Percentiles rank a stretch among this genome's conserved stretches.
Evolutionary conservation across 1,284 basidiomycete genomes (phyloP).

Genomic region (Ustilago crameri): DNA sequence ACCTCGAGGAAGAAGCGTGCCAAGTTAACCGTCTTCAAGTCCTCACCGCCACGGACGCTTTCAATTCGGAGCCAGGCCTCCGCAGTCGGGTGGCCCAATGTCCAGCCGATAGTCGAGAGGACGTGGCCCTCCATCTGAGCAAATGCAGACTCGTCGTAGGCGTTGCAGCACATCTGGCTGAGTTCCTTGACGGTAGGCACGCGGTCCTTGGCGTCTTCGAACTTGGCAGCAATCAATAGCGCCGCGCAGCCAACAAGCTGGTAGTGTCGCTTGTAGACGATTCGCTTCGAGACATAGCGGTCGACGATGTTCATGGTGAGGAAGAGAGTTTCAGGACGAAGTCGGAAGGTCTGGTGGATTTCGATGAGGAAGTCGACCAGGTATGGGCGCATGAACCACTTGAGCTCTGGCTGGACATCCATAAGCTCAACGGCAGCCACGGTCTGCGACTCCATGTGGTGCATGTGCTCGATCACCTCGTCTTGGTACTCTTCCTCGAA

Average conservation of each 20-base stretch:
- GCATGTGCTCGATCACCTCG: slow-evolving; percentile 92
- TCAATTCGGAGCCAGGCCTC: slow-evolving; percentile 89
- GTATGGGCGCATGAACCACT: slow-evolving; percentile 89
- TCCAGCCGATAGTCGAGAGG: slow-evolving; percentile 94
- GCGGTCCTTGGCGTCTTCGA: slow-evolving; percentile 98
- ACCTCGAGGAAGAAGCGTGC: slow-evolving; percentile 98
- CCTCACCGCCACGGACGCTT: slow-evolving; percentile 73
- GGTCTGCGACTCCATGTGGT: slow-evolving; percentile 90
- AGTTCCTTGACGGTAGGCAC: slow-evolving; percentile 95
- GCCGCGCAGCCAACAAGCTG: slow-evolving; percentile 98
- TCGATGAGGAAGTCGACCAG: slow-evolving; percentile 99
- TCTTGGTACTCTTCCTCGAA: slow-evolving; percentile 92
- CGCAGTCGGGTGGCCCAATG: slow-evolving; percentile 94
- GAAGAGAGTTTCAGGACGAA: slow-evolving; percentile 97
- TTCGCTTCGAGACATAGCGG: slow-evolving; percentile 96
- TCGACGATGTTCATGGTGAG: slow-evolving; percentile 98
- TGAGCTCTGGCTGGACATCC: slow-evolving; percentile 97
- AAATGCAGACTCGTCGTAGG: slow-evolving; percentile 95
- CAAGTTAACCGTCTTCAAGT: slow-evolving; percentile 88
- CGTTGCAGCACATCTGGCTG: slow-evolving; percentile 90
- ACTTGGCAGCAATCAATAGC: slow-evolving; percentile 98
- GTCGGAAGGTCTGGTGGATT: slow-evolving; percentile 87
- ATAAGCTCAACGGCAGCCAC: slow-evolving; percentile 91
- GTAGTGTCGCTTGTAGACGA: slow-evolving; percentile 99
- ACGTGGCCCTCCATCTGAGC: slow-evolving; percentile 84